Base-by-base conservation (phyloP, 2,329 filamentous ascomycete genomes). In the Achaetomium macrosporum region DNA sequence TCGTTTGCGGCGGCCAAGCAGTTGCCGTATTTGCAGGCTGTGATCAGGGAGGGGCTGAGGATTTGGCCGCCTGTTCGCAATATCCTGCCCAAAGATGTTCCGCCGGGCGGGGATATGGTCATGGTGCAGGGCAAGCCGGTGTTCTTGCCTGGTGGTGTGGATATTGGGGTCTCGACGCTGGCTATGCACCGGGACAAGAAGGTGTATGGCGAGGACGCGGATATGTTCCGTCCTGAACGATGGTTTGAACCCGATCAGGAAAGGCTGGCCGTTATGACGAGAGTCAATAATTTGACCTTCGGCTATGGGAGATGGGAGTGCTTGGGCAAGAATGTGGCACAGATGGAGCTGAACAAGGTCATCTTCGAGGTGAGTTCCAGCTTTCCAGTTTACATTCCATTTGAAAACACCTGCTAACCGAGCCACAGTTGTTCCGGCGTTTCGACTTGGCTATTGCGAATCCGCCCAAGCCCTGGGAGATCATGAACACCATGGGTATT, bases 211-310 rank as follows among this genome's bases (percentile, higher is more conserved):
- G 53, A 58, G 5, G 71, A 75, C 53, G 68, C 69, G 1, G 63
- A 68, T 15, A 49, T 66, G 1, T 79, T 76, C 54, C 62, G 66
- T 0, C 76, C 78, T 0, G 65, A 69, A 2, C 70, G 79, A 4
- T 83, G 75, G 73, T 51, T 76, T 15, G 64, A 71, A 51, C 60
- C 58, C 1, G 64, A 68, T 7, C 48, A 48, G 1, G 63, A 62
- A 0, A 60, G 64, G 36, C 59, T 66, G 50, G 62, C 58, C 17
- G 57, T 56, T 9, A 71, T 70, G 62, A 59, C 64, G 25, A 57
- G 59, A 12, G 68, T 64, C 1, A 53, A 67, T 17, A 71, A 73
- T 25, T 55, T 71, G 15, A 61, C 69, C 1, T 76, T 75, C 59
- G 68, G 69, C 1, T 61, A 65, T 42, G 71, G 73, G 0, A 61